Evolutionary conservation across 2,329 filamentous ascomycete species (phyloP).

Genomic region (Cadophora sp.): DNA sequence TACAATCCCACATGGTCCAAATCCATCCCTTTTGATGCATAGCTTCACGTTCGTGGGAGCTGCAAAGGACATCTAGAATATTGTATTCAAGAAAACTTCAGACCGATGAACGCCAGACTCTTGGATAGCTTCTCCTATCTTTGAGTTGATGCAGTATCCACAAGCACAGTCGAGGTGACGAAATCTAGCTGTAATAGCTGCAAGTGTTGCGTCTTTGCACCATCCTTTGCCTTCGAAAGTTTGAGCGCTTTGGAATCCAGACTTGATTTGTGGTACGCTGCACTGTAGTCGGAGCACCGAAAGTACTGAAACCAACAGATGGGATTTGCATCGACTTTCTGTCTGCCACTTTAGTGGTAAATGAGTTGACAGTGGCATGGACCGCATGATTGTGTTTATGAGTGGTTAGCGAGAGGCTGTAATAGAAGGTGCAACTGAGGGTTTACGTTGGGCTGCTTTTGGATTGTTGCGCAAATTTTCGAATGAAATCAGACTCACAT

Average conservation of each 20-base stretch:
- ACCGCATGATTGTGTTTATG: background rate
- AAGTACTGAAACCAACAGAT: background rate
- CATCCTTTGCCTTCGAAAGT: conserved; percentile 15
- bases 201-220: conserved; percentile 28
- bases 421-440: background rate
- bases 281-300: background rate
- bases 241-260: background rate
- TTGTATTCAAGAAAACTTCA: background rate
- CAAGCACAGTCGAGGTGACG: background rate
- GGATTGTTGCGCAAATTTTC: too few species aligned
- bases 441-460: too few species aligned
- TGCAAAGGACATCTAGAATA: background rate
- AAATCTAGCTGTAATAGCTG: conserved; percentile 5
- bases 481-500: background rate
- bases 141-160: background rate
- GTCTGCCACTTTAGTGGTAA: background rate
- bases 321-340: background rate
- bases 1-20: too few species aligned
- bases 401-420: background rate
- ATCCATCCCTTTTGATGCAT: too few species aligned
- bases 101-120: background rate
- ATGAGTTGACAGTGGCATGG: background rate
- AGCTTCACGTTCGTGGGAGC: too few species aligned
- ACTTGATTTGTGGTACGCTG: background rate
- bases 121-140: background rate